Evolutionary conservation across 2,329 filamentous ascomycete species (phyloP).

Genomic region (Trichoderma cornu-damae): DNA sequence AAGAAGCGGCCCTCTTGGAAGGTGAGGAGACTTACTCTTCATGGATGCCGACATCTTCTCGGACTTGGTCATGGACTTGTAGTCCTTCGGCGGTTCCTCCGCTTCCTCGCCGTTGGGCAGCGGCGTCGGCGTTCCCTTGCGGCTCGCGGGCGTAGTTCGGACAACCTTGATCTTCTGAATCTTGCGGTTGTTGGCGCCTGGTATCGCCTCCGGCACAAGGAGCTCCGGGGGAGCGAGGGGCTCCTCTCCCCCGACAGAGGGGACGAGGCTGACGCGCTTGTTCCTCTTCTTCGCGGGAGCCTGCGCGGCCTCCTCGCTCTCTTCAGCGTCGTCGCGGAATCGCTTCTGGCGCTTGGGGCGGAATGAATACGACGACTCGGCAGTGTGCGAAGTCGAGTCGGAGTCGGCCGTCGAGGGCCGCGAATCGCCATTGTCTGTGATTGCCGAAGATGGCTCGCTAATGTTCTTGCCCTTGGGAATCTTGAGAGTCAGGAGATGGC

Average conservation of each 20-base stretch:
- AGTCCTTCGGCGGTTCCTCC: constrained; percentile 48
- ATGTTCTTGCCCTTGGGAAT: constrained; percentile 40
- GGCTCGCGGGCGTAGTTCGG: constrained; percentile 26
- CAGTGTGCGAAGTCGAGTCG: constrained; percentile 45
- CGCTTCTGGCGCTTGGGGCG: constrained; percentile 52
- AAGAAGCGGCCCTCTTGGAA: not conserved
- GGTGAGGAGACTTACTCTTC: constrained; percentile 47
- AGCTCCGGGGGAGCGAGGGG: constrained; percentile 17
- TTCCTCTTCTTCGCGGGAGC: constrained; percentile 38
- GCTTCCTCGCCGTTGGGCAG: constrained; percentile 27
- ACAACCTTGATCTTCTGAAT: constrained; percentile 38
- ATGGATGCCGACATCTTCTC: constrained; percentile 63
- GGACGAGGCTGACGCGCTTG: constrained; percentile 27
- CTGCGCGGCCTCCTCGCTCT: constrained; percentile 34
- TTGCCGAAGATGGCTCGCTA: constrained; percentile 34
- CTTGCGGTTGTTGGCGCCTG: constrained; percentile 28
- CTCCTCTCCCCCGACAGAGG: constrained; percentile 12
- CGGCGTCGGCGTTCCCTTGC: constrained; percentile 31
- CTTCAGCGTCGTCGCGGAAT: constrained; percentile 47
- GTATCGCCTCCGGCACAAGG: constrained; percentile 21
- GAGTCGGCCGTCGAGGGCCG: constrained; percentile 51
- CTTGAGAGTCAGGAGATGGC: constrained; percentile 35
- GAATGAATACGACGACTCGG: constrained; percentile 49
- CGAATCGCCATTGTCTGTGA: constrained; percentile 41
- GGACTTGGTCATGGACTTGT: constrained; percentile 58